Base-by-base conservation (phyloP, 2,329 filamentous ascomycete species). In the Diaporthe sp. region DNA sequence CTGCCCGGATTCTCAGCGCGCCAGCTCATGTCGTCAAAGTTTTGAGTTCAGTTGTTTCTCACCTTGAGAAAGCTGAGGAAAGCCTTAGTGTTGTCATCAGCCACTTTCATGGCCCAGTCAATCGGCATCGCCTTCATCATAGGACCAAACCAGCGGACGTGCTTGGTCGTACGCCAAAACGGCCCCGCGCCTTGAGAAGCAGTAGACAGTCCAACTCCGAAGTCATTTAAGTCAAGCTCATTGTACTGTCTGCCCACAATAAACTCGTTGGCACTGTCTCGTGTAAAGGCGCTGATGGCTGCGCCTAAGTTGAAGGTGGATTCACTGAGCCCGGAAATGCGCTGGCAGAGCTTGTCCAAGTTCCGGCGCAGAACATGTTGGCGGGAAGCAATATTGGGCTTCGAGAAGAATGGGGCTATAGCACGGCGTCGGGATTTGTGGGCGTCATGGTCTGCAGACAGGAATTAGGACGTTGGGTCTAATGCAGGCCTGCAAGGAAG, bases 151-250 rank as follows among this genome's bases (percentile, higher is more conserved):
- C 76, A 79, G 58, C 75, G 78, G 15, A 78, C 67, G 37, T 78
- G 76, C 65, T 80, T 80, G 37, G 77, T 78, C 0, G 17, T 71
- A 17, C 77, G 74, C 78, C 78, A 79, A 34, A 78, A 53, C 8
- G 46, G 9, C 1, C 78, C 78, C 1, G 44, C 71, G 6, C 76
- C 78, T 15, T 76, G 61, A 1, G 76, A 57, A 12, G 76, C 25
- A 5, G 49, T 51, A 4, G 76, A 76, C 28, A 80, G 49, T 15
- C 49, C 70, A 0, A 65, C 28, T 15, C 74, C 61, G 13, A 78
- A 79, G 31, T 79, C 76, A 0, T 70, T 22, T 4, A 34, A n/a
- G n/a, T 72, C 72, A 15, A 79, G 73, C 12, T 77, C 77, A 22
- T 74, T 58, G 25, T 76, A 77, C 12, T 60, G 31, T 42, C 72